Base-by-base conservation (phyloP, 2,329 filamentous ascomycete genomes). In the Chlorencoelia australis region DNA sequence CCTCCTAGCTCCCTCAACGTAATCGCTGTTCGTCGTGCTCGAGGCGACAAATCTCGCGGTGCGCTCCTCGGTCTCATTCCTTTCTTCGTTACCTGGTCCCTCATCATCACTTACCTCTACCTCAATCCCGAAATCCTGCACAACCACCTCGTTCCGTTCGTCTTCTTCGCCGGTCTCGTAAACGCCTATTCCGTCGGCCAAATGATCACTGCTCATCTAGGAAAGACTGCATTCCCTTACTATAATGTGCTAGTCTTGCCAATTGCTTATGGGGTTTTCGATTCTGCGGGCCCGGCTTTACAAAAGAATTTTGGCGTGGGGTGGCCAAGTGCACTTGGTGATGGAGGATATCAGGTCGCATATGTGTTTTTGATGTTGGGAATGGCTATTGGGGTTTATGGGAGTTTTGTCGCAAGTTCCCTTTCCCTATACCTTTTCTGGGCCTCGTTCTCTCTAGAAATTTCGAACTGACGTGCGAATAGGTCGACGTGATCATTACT, bases 141-240 rank as follows among this genome's bases (percentile, higher is more conserved):
- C 59, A 68, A 79, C 55, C 86, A 96, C 57, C 69, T 95, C 7
- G 75, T 98, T 13, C 88, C 91, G 1, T 96, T 98, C 59, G 70
- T 81, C 46, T 69, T 96, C 57, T 95, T 91, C 57, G 81, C 82
- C 27, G 88, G 88, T 37, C 66, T 96, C 39, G 71, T 94, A 56
- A 96, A 96, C 57, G 88, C 91, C 43, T 96, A 95, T 66, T 84
- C 82, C 34, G 89, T 96, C 39, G 89, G 89, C 5, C 82, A 88
- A 59, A 95, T 96, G 67, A 96, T 96, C 62, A 86, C 85, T 28
- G 88, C 88, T 0, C 91, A 98, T 61, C 69, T 98, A 14, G 86
- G 89, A 42, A 83, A 89, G 61, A 73, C 84, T 27, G 71, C 73
- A 9, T 98, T 95, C 65, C 91, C 91, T 5, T 93, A 89, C 68